Conservation (phyloP, 177 flowering plant genomes). For the Telopea speciosissima region DNA sequence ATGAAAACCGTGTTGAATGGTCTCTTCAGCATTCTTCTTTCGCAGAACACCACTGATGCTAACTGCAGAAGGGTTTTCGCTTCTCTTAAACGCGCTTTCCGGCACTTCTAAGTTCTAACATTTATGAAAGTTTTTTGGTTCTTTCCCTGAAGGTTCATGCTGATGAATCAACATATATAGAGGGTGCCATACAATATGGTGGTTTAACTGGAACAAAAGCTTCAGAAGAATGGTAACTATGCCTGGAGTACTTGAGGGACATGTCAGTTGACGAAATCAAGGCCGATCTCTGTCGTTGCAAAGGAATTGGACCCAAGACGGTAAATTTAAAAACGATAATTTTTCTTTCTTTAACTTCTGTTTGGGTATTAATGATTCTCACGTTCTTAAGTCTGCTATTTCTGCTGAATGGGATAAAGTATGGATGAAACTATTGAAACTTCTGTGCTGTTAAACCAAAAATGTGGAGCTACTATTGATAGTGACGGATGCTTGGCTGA, state of each 20-base stretch:
- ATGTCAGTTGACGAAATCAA: conserved; percentile 68
- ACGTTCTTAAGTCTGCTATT: not conserved
- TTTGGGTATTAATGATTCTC: not conserved
- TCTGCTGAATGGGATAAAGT: not conserved
- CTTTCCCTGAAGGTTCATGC: too few species aligned
- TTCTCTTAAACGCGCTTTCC: conserved; percentile 67
- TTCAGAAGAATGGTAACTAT: conserved; percentile 66
- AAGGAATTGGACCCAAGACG: conserved; percentile 97
- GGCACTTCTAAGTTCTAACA: too few species aligned
- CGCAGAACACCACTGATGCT: conserved; percentile 81
- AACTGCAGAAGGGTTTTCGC: conserved; percentile 72
- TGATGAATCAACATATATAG: too few species aligned
- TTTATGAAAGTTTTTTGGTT: too few species aligned
- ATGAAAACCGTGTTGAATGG: conserved; percentile 63
- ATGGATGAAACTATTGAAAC: not conserved
- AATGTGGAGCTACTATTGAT: too few species aligned
- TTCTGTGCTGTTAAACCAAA: not conserved
- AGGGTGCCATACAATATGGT: conserved; percentile 82
- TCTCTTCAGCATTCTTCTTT: conserved; percentile 54
- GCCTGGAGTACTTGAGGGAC: conserved; percentile 74
- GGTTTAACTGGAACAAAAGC: conserved; percentile 84
- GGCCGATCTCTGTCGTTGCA: conserved; percentile 65
- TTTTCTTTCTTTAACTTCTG: not conserved
- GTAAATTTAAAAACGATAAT: too few species aligned
- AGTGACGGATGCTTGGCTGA: too few species aligned